phyloP scores from a whole-genome alignment of 108 stramenopile species.

The Stephanodiscus triporus region DNA sequence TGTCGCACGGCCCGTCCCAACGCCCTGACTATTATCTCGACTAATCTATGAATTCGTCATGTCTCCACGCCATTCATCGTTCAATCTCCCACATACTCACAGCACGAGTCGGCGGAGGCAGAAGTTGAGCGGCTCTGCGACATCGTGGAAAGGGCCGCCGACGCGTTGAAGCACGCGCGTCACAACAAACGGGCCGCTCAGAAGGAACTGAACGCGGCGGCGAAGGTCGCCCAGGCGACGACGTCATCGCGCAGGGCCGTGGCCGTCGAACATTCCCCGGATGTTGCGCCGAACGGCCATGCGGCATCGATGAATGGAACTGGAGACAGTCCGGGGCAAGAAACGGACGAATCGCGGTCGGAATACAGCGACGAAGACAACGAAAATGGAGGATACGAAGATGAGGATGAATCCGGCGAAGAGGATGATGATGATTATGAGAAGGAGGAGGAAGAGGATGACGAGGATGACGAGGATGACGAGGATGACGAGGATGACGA shows the following conservation, averaged over 20 bases:
- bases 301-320: too few relatives aligned
- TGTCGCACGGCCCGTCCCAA: too few relatives aligned
- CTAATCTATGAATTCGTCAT: too few relatives aligned
- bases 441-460: too few relatives aligned
- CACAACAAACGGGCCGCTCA: slow-evolving; percentile 21
- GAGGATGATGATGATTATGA: not conserved
- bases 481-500: slow-evolving; percentile 2
- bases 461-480: not conserved
- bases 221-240: slow-evolving; percentile 2
- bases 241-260: not conserved
- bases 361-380: not conserved
- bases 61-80: not conserved
- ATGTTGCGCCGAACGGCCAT: too few relatives aligned
- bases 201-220: slow-evolving; percentile 33
- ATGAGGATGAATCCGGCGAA: slow-evolving; percentile 2
- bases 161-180: slow-evolving; percentile 22
- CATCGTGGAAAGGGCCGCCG: slow-evolving; percentile 35
- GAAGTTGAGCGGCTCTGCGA: slow-evolving; percentile 39
- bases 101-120: slow-evolving; percentile 26
- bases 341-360: not conserved
- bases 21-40: too few relatives aligned
- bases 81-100: slow-evolving; percentile 11
- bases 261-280: too few relatives aligned
- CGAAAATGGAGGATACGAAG: slow-evolving; percentile 18
- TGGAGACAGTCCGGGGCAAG: not conserved